These are phyloP conservation scores for Ceratobasidium sp. DNA, from an alignment of 1,284 basidiomycete genomes.

Conservation along the genomic window DNA sequence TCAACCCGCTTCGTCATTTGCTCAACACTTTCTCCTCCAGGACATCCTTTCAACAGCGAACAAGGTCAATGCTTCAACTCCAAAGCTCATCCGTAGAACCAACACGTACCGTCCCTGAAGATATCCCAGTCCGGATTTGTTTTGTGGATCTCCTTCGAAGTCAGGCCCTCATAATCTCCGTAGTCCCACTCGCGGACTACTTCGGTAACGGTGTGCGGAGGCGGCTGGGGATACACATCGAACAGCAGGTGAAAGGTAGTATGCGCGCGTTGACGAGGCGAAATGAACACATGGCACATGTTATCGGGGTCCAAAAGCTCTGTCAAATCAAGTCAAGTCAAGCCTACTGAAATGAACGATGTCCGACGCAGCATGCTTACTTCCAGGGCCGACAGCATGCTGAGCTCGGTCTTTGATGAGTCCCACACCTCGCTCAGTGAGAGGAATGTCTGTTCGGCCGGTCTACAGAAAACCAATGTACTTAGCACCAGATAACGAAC, in stretches of 20 bases:
- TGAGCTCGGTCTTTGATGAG: slow-evolving; percentile 74
- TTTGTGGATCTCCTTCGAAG: slow-evolving; percentile 76
- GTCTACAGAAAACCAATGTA: slow-evolving; percentile 67
- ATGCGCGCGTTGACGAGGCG: slow-evolving; percentile 85
- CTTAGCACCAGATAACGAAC: slow-evolving; percentile 24
- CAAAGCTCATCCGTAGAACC: not conserved
- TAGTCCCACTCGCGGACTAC: slow-evolving; percentile 88
- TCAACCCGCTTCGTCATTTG: slow-evolving; percentile 86
- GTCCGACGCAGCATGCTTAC: slow-evolving; percentile 61
- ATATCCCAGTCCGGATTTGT: slow-evolving; percentile 77
- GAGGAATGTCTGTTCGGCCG: slow-evolving; percentile 85
- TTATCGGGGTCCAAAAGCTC: slow-evolving; percentile 83
- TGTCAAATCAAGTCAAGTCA: slow-evolving; percentile 52
- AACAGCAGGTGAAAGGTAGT: slow-evolving; percentile 87
- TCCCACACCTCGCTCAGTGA: slow-evolving; percentile 82
- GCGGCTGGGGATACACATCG: slow-evolving; percentile 62
- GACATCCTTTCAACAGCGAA: slow-evolving; percentile 65
- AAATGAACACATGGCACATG: slow-evolving; percentile 81
- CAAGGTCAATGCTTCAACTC: not conserved
- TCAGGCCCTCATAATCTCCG: slow-evolving; percentile 87
- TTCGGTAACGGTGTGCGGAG: slow-evolving; percentile 70
- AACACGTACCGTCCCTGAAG: slow-evolving; percentile 76
- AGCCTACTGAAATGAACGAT: not conserved
- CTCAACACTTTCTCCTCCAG: slow-evolving; percentile 83
- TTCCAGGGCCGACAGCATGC: slow-evolving; percentile 76